These are phyloP conservation scores for Angophora floribunda DNA, from an alignment of 345 rosid genomes.

Conservation along the genomic window DNA sequence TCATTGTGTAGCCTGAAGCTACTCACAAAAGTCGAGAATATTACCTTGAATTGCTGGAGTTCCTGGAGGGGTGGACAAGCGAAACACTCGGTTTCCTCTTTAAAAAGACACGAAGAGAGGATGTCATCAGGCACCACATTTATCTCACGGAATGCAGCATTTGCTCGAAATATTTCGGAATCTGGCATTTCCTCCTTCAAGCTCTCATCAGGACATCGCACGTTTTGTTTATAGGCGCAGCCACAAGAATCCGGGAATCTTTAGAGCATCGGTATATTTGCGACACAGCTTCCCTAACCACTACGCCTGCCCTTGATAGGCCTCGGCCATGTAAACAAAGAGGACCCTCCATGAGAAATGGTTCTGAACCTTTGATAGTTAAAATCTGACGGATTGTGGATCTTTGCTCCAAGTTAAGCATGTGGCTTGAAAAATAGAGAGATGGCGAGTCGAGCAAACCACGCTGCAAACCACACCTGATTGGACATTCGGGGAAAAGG, in stretches of 20 bases:
- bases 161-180: background rate
- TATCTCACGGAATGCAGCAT: background rate
- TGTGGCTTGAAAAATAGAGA: background rate
- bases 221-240: background rate
- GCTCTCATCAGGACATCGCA: background rate
- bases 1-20: background rate
- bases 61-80: background rate
- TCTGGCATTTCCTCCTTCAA: background rate
- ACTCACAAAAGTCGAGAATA: background rate
- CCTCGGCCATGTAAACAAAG: background rate
- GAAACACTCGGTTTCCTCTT: background rate
- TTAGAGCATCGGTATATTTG: background rate
- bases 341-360: background rate
- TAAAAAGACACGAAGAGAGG: background rate
- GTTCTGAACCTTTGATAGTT: background rate
- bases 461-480: background rate
- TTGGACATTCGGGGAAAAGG: conserved; percentile 1
- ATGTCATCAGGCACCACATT: background rate
- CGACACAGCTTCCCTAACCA: background rate
- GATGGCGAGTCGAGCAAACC: background rate
- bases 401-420: background rate
- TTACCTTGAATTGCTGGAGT: background rate
- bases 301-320: background rate
- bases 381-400: background rate
- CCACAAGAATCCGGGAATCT: background rate